Base-by-base conservation (phyloP, 2,329 filamentous ascomycete species). In the Malbranchea cinnamomea region DNA sequence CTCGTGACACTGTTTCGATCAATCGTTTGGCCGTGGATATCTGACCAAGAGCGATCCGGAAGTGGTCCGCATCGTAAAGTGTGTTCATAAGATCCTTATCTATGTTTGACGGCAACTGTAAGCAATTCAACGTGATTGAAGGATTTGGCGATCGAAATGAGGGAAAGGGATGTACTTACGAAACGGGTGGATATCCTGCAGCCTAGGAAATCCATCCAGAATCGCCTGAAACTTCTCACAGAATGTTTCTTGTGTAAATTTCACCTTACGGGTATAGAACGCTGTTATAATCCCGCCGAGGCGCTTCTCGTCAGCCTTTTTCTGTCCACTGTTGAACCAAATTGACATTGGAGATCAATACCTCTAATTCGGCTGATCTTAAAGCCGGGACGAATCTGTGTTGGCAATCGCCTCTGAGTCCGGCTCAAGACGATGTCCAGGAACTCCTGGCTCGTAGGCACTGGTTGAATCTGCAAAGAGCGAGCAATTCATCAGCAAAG, bases 181-280 rank as follows among this genome's bases (percentile, higher is more conserved):
- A 66, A 94, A 94, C 31, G 87, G 85, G 54, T 94, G 87, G 52
- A 94, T 87, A 53, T 98, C 89, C 53, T 83, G 76, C 32, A 98
- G 68, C 35, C 85, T 74, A 32, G 89, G 89, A 50, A 98, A 94
- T 46, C 80, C 82, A 56, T 93, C 81, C 49, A 95, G 74, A 49
- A 94, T 94, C 37, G 76, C 71, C 43, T 74, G 73, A 43, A 98
- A 74, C 62, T 95, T 95, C 57, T 98, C 89, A 41, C 76, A 75
- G 58, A 94, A 94, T 23, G 87, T 95, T 62, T 98, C 89, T 51
- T 87, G 78, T 4, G 89, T 94, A 61, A 84, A 98, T 61, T 95
- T 95, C 68, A 94, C 85, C 62, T 95, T 95, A 55, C 89, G 69
- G 26, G 87, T 94, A 59, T 95, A 95, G 63, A 95, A 95, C 28